Percentiles rank a stretch among this genome's conserved stretches.
phyloP scores from a whole-genome alignment of 2,329 filamentous ascomycete species.

The Dactylellina sp. region DNA sequence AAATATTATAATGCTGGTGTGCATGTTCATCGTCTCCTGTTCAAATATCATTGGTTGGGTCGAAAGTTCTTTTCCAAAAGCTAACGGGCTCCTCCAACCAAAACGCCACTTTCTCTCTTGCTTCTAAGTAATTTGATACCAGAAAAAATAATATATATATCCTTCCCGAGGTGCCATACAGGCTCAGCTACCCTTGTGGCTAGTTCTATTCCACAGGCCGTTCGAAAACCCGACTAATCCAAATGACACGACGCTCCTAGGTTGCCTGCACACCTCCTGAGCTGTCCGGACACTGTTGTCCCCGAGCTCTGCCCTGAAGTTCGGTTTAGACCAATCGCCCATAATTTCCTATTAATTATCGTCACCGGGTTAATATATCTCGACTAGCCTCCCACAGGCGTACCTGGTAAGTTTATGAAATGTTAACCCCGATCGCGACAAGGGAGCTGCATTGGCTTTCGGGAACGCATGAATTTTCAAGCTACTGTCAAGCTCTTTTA shows the following conservation, averaged over 20 bases:
- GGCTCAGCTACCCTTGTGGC: no score
- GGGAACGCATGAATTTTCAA: neutral
- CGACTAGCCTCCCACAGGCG: neutral
- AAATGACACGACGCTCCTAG: conserved; percentile 3
- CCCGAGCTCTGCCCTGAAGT: conserved; percentile 4
- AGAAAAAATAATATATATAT: no score
- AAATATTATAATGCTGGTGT: conserved; percentile 19
- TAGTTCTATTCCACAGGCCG: no score
- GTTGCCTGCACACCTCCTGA: conserved; percentile 1
- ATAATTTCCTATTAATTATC: conserved; percentile 18
- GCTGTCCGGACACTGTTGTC: conserved; percentile 1
- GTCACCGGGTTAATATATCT: conserved; percentile 21
- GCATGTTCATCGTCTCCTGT: conserved; percentile 33
- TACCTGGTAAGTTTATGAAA: neutral
- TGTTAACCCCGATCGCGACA: neutral
- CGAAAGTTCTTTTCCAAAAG: no score
- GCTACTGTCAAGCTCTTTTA: neutral
- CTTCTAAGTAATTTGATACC: no score
- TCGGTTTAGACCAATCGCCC: neutral
- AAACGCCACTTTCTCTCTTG: no score
- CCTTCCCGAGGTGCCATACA: no score
- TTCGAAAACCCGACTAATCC: neutral
- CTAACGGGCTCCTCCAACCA: no score
- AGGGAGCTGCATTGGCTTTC: neutral
- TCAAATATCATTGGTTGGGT: conserved; percentile 34